Base-by-base conservation (phyloP, 179 eudicot species). In the Actinidia polygama region DNA sequence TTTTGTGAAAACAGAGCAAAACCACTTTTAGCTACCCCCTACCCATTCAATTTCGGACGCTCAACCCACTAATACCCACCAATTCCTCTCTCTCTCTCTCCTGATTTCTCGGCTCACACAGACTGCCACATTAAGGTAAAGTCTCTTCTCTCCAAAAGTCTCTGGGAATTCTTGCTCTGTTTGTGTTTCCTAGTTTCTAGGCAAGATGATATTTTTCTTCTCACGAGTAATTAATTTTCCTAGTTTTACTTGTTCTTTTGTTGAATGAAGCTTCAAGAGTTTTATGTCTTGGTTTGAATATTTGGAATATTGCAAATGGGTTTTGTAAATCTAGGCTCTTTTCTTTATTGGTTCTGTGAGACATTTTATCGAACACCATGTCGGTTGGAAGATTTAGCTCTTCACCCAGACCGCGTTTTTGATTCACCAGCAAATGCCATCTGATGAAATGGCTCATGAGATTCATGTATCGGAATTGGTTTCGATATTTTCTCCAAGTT, bases 71-170 rank as follows among this genome's bases (percentile, higher is more conserved):
- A 16, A 36, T 10, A 69, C 47, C 83, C 78, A 47, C 64, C 76
- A 57, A 7, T 80, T 47, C 72, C 67, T 76, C 67, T 76, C 49
- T 67, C 24, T 21, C 15, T 50, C 63, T 16, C 67, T 54, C 82
- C 19, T 40, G 54, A 54, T 80, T 80, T 72, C 67, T 70, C 59
- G 77, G 68, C 67, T 61, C 50, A 23, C 59, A 16, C 16, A 6
- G 59, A 58, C 7, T 67, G 53, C 62, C 61, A 10, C 78, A 80
- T 80, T 80, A 8, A 80, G 83, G 83, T 80, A 80, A 71, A 44
- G 24, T 23, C 58, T 80, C n/a, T 24, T 46, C 78, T 46, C 54
- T 70, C 40, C 67, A 61, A 58, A 58, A 21, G 16, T 53, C 47
- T 11, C 62, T 51, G 63, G 68, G 73, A 21, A 10, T 26, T 24